Conservation (phyloP, 495 filamentous ascomycete genomes). For the Halenospora varia region DNA sequence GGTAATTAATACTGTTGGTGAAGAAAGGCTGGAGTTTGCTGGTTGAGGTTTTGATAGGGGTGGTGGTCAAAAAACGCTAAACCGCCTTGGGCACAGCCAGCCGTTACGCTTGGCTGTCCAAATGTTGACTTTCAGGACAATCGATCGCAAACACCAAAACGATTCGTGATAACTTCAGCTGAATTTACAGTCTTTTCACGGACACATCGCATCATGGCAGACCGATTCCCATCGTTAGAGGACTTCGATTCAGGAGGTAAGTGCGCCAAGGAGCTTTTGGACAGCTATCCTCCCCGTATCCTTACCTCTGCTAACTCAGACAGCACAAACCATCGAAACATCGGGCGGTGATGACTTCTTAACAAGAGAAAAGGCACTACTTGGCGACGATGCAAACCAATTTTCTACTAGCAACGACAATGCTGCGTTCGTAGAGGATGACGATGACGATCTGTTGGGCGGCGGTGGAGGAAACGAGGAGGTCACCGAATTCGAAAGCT, state of each 20-base stretch:
- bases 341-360: constrained; percentile 72
- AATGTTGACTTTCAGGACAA: constrained; percentile 13
- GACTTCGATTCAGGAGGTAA: constrained; percentile 87
- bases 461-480: constrained; percentile 53
- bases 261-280: constrained; percentile 4
- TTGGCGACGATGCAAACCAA: constrained; percentile 89
- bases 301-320: constrained; percentile 5
- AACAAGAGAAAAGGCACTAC: constrained; percentile 76
- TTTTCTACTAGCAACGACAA: constrained; percentile 80
- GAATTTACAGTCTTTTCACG: neutral
- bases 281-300: neutral
- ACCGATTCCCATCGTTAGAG: constrained; percentile 94
- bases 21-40: too few species aligned
- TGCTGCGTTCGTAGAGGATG: constrained; percentile 51
- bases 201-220: constrained; percentile 62
- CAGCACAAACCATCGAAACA: constrained; percentile 51
- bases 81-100: neutral
- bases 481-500: constrained; percentile 74
- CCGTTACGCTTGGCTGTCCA: constrained; percentile 22
- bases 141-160: neutral
- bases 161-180: neutral
- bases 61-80: neutral
- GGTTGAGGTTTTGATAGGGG: neutral
- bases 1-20: neutral
- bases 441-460: constrained; percentile 71